Evolutionary conservation across 208 protist species (phyloP).

Genomic region (Entamoeba moshkovskii): DNA sequence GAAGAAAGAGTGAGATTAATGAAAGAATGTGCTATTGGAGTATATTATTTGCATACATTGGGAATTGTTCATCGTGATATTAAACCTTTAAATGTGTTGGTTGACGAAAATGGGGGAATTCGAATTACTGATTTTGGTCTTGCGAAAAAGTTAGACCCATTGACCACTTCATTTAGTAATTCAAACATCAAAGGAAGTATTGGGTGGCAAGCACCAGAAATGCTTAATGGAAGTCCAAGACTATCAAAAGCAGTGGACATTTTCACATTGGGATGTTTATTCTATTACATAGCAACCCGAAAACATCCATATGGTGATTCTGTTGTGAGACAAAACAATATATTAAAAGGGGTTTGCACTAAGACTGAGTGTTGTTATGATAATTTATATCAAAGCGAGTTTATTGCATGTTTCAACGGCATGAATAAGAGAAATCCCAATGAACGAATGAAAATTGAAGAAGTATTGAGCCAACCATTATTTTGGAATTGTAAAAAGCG

Average conservation of each 20-base stretch:
- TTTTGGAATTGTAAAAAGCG: neutral
- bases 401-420: neutral
- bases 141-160: slow-evolving; percentile 22
- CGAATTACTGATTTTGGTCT: slow-evolving; percentile 83
- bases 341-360: neutral
- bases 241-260: neutral
- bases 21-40: neutral
- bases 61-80: slow-evolving; percentile 63
- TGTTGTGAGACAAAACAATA: neutral
- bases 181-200: neutral
- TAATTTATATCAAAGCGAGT: neutral
- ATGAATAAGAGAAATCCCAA: neutral
- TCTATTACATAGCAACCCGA: neutral
- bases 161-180: neutral
- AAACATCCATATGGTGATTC: neutral
- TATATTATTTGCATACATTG: slow-evolving; percentile 73
- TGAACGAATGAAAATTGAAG: neutral
- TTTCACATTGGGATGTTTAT: neutral
- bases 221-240: neutral
- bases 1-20: neutral
- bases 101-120: slow-evolving; percentile 62
- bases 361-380: neutral
- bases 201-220: neutral
- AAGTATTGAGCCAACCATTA: neutral
- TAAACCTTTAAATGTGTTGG: slow-evolving; percentile 43